Percentiles rank a stretch among this genome's conserved stretches.
These are phyloP conservation scores for Sclerotinia nivalis DNA, from an alignment of 2,329 filamentous ascomycete genomes.

Conservation along the genomic window DNA sequence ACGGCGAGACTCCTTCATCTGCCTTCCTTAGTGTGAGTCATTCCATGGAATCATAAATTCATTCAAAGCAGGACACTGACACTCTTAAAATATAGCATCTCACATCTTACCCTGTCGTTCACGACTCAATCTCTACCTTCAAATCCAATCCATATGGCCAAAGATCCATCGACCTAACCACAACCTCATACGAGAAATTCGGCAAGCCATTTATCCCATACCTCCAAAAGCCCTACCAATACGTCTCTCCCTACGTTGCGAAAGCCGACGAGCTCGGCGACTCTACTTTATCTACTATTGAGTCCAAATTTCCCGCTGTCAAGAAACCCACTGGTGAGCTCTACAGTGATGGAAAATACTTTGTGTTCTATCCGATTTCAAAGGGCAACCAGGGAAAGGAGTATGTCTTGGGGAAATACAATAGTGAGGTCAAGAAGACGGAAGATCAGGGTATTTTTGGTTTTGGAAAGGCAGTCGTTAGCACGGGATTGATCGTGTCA, in stretches of 20 bases:
- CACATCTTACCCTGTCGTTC: constrained; percentile 78
- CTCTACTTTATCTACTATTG: constrained; percentile 67
- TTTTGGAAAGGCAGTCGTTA: constrained; percentile 68
- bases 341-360: constrained; percentile 61
- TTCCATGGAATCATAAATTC: constrained; percentile 38
- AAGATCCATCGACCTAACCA: constrained; percentile 62
- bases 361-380: constrained; percentile 63
- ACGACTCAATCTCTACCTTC: constrained; percentile 75
- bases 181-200: constrained; percentile 45
- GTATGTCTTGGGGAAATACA: constrained; percentile 59
- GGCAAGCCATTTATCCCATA: constrained; percentile 78
- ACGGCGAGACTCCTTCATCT: constrained; percentile 52
- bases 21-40: constrained; percentile 49
- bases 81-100: constrained; percentile 63
- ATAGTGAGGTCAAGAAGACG: constrained; percentile 61
- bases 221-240: constrained; percentile 75
- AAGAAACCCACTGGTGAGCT: constrained; percentile 75
- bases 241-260: constrained; percentile 80
- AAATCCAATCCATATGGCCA: constrained; percentile 81
- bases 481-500: constrained; percentile 66
- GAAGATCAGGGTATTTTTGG: constrained; percentile 65
- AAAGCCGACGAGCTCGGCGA: constrained; percentile 79
- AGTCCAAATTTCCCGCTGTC: constrained; percentile 69
- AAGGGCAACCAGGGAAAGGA: constrained; percentile 63
- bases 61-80: constrained; percentile 15